Conservation (phyloP, 202 grass and related monocot species). For the Panicum hallii region DNA sequence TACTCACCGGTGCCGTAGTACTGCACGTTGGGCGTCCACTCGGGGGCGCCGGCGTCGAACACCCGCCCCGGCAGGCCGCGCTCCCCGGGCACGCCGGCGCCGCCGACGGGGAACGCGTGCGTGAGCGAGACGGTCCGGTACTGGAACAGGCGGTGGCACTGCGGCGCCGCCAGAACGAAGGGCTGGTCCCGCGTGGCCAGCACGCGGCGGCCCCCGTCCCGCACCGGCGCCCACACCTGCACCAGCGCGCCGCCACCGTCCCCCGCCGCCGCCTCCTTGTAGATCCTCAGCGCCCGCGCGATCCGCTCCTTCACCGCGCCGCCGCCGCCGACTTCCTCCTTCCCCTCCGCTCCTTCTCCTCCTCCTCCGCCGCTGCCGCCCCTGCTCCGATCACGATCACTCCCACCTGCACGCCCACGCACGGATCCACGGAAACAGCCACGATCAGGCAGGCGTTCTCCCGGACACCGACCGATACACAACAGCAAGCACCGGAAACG, state of each 20-base stretch:
- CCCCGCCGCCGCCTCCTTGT: slow-evolving; percentile 45
- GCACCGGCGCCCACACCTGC: slow-evolving; percentile 72
- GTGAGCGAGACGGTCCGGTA: slow-evolving; percentile 65
- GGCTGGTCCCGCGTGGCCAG: slow-evolving; percentile 70
- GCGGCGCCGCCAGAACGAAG: slow-evolving; percentile 56
- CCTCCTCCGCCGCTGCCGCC: not conserved
- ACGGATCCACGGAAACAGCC: not conserved
- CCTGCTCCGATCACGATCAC: not conserved
- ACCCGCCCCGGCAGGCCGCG: slow-evolving; percentile 61
- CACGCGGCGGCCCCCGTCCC: slow-evolving; percentile 55
- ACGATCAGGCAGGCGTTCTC: not conserved
- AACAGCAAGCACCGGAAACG: not conserved
- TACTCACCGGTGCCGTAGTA: slow-evolving; percentile 77
- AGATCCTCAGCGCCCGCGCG: slow-evolving; percentile 66
- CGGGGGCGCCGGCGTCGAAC: slow-evolving; percentile 56
- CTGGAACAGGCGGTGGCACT: slow-evolving; percentile 63
- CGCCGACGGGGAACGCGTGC: slow-evolving; percentile 62
- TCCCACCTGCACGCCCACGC: not conserved
- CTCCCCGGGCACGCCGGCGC: slow-evolving; percentile 23
- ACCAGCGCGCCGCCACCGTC: slow-evolving; percentile 29
- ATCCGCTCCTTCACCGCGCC: slow-evolving; percentile 68
- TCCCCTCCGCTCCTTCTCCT: not conserved
- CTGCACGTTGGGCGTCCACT: slow-evolving; percentile 86
- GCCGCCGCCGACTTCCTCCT: not conserved
- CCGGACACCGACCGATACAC: not conserved